These are phyloP conservation scores for Suhomyces guaymorum DNA, from an alignment of 1,139 yeast genomes.

Conservation along the genomic window DNA sequence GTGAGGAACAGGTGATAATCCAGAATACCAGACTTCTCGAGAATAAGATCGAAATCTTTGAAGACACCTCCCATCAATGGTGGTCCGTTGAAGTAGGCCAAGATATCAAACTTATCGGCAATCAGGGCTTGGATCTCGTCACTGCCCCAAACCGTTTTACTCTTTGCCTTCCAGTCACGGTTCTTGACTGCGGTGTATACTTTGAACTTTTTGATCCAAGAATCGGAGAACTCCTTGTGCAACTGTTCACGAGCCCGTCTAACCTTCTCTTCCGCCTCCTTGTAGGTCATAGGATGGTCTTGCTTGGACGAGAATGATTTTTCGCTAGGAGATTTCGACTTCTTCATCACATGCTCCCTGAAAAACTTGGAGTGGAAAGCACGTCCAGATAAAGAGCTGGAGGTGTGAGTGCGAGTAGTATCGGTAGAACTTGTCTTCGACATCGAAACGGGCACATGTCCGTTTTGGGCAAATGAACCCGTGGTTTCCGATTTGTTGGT, in stretches of 20 bases:
- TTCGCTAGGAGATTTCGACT: slow-evolving; percentile 1
- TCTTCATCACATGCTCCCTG: background rate
- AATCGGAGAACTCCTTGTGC: slow-evolving; percentile 53
- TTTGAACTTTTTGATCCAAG: slow-evolving; percentile 61
- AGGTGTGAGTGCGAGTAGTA: too few species aligned
- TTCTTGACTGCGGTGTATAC: slow-evolving; percentile 28
- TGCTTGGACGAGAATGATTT: slow-evolving; percentile 1
- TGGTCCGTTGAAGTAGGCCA: slow-evolving; percentile 39
- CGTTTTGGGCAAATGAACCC: too few species aligned
- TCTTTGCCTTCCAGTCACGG: slow-evolving; percentile 29
- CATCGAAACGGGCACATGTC: too few species aligned
- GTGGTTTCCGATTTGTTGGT: too few species aligned
- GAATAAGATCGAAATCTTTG: slow-evolving; percentile 31
- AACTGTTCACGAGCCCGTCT: slow-evolving; percentile 37
- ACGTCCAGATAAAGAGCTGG: slow-evolving; percentile 1
- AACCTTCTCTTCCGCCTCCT: slow-evolving; percentile 33
- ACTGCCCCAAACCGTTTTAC: slow-evolving; percentile 36
- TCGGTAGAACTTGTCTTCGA: too few species aligned
- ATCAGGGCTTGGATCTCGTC: slow-evolving; percentile 35
- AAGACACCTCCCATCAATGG: slow-evolving; percentile 36
- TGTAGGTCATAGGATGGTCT: slow-evolving; percentile 14
- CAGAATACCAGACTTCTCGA: slow-evolving; percentile 30
- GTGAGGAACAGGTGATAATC: slow-evolving; percentile 40
- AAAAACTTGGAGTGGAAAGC: slow-evolving; percentile 6
- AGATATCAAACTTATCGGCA: slow-evolving; percentile 36